A percentile compares a stretch with the other conserved stretches of the same genome.
phyloP scores from a whole-genome alignment of 495 filamentous ascomycete genomes.

The Trypethelium eluteriae region DNA sequence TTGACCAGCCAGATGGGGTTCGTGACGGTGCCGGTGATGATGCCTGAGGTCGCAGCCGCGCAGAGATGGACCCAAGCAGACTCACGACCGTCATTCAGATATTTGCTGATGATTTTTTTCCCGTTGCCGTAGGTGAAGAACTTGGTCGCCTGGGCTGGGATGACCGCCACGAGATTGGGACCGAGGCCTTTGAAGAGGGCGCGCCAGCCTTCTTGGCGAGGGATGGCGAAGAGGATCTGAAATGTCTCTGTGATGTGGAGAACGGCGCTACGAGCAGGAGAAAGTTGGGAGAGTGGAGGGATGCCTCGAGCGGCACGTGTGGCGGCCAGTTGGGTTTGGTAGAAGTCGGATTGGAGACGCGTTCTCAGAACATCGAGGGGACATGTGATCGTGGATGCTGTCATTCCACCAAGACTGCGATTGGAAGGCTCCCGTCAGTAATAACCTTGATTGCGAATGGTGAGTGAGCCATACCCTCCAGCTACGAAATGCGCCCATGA shows the following conservation, averaged over 20 bases:
- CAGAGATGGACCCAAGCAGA: conserved; percentile 63
- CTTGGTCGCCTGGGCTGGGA: conserved; percentile 79
- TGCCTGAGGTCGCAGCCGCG: conserved; percentile 64
- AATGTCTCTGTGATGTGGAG: conserved; percentile 70
- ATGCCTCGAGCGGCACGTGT: conserved; percentile 42
- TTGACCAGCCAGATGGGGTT: conserved; percentile 94
- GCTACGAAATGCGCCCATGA: conserved; percentile 86
- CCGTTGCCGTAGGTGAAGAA: conserved; percentile 87
- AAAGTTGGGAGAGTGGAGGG: conserved; percentile 40
- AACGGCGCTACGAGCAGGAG: conserved; percentile 41
- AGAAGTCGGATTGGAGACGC: conserved; percentile 82
- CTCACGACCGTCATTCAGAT: conserved; percentile 58
- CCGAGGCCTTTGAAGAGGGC: conserved; percentile 85
- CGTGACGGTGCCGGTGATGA: conserved; percentile 75
- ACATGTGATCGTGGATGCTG: conserved; percentile 72
- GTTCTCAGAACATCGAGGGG: conserved; percentile 90
- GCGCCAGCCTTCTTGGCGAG: conserved; percentile 68
- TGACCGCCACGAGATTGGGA: conserved; percentile 78
- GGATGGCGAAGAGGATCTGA: conserved; percentile 70
- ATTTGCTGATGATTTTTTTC: conserved; percentile 63
- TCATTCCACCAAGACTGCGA: conserved; percentile 75
- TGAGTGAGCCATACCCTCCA: conserved; percentile 53
- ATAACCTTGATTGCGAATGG: conserved; percentile 12
- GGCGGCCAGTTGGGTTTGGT: conserved; percentile 57
- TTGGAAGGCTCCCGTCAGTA: conserved; percentile 16